A percentile compares a stretch with the other conserved stretches of the same genome.
These are phyloP conservation scores for Puccinia brachypodii DNA, from an alignment of 1,284 basidiomycete genomes.

Conservation along the genomic window DNA sequence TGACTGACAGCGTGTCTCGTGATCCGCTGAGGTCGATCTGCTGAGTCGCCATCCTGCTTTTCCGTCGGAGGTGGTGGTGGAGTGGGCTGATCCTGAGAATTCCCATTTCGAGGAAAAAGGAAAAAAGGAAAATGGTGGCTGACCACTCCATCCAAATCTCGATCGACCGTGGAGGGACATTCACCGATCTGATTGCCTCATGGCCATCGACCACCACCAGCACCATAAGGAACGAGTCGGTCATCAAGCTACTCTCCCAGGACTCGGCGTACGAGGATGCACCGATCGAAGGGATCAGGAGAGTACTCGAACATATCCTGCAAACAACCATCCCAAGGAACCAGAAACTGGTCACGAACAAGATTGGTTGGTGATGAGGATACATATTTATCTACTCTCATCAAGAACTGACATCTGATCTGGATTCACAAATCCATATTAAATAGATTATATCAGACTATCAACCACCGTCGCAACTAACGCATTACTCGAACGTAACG, in stretches of 20 bases:
- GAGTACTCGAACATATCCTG: conserved; percentile 79
- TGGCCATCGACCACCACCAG: conserved; percentile 49
- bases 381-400: too few species aligned
- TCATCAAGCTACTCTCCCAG: conserved; percentile 59
- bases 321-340: conserved; percentile 69
- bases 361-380: conserved; percentile 67
- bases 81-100: background rate
- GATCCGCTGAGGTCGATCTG: background rate
- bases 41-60: background rate
- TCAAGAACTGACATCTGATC: background rate
- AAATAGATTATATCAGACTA: conserved; percentile 79
- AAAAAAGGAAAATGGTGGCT: conserved; percentile 49
- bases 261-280: conserved; percentile 76
- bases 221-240: conserved; percentile 52
- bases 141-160: conserved; percentile 57
- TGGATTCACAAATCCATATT: conserved; percentile 51
- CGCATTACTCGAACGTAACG: conserved; percentile 89
- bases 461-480: conserved; percentile 97
- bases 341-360: conserved; percentile 69
- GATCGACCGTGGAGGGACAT: conserved; percentile 54
- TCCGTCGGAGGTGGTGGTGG: background rate
- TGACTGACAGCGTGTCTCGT: background rate
- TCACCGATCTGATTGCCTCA: conserved; percentile 57
- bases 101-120: background rate
- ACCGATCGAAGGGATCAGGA: conserved; percentile 87